These are phyloP conservation scores for Apiospora pterosperma DNA, from an alignment of 2,329 filamentous ascomycete species.

Conservation along the genomic window DNA sequence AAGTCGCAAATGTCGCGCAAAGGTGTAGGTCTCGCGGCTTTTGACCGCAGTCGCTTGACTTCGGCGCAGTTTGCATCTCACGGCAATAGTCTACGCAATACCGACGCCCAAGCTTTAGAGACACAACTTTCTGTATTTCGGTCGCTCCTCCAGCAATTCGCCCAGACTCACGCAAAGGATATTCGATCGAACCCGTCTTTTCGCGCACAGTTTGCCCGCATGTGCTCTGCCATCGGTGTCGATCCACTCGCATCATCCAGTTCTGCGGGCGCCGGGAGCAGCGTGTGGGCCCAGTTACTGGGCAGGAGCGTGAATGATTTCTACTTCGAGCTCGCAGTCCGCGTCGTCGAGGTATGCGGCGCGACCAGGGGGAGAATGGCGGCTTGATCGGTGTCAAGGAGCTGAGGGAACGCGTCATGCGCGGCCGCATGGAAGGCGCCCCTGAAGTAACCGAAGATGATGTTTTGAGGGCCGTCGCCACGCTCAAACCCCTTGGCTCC, in stretches of 20 bases:
- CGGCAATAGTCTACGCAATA: conserved; percentile 79
- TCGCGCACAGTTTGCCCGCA: conserved; percentile 94
- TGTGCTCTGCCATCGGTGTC: conserved; percentile 96
- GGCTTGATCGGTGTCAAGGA: conserved; percentile 84
- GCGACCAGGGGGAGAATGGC: conserved; percentile 86
- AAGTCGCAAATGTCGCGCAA: conserved; percentile 62
- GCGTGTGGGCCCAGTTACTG: conserved; percentile 89
- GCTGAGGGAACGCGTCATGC: conserved; percentile 71
- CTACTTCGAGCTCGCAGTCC: conserved; percentile 96
- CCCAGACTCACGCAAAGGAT: conserved; percentile 88
- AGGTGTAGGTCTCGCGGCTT: conserved; percentile 86
- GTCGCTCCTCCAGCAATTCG: conserved; percentile 91
- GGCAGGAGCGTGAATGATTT: conserved; percentile 95
- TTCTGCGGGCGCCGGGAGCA: conserved; percentile 45
- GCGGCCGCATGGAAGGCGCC: conserved; percentile 70
- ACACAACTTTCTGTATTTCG: conserved; percentile 96
- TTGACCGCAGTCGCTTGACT: conserved; percentile 79
- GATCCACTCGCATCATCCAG: conserved; percentile 76
- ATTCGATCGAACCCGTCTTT: conserved; percentile 95
- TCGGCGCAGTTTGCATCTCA: conserved; percentile 88
- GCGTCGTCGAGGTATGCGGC: conserved; percentile 88
- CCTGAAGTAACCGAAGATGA: conserved; percentile 88
- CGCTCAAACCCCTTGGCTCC: conserved; percentile 80
- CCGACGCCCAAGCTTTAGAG: conserved; percentile 80
- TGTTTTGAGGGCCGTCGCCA: conserved; percentile 82